These are phyloP conservation scores for Raffaelea ambrosiae DNA, from an alignment of 2,329 filamentous ascomycete genomes.

Conservation along the genomic window DNA sequence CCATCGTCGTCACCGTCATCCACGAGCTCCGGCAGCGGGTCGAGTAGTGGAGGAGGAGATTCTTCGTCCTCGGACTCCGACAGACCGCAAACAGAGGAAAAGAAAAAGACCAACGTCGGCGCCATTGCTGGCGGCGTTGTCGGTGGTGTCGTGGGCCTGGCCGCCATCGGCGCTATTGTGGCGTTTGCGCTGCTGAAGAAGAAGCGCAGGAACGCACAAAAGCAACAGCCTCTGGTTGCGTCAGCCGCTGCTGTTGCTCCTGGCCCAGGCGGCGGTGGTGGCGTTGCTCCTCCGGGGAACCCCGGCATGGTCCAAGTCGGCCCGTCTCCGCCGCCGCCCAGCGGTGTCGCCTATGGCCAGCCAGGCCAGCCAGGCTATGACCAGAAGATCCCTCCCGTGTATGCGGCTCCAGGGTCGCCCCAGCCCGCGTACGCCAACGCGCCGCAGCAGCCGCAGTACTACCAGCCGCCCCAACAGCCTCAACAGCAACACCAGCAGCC, in stretches of 20 bases:
- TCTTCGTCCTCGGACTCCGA: too few relatives aligned
- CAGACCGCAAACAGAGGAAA: not conserved
- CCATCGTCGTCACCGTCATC: too few relatives aligned
- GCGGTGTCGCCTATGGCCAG: too few relatives aligned
- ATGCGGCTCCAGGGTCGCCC: too few relatives aligned
- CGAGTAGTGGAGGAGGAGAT: too few relatives aligned
- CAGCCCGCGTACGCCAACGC: conserved; percentile 1
- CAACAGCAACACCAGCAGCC: not conserved
- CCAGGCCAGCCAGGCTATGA: too few relatives aligned
- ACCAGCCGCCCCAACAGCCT: not conserved
- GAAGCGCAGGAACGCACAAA: not conserved
- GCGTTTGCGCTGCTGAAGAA: conserved; percentile 19
- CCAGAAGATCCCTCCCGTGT: too few relatives aligned
- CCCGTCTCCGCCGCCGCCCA: not conserved
- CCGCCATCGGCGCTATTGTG: conserved; percentile 13
- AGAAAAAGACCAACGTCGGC: conserved; percentile 13
- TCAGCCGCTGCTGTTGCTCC: not conserved
- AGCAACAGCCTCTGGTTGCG: too few relatives aligned
- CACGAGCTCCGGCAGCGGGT: too few relatives aligned
- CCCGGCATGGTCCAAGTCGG: conserved; percentile 4
- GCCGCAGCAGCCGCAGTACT: conserved; percentile 2
- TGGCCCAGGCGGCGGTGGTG: not conserved
- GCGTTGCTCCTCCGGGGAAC: not conserved
- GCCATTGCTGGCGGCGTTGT: conserved; percentile 25
- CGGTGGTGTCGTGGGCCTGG: conserved; percentile 22